phyloP scores from a whole-genome alignment of 805 yeast species.

The Teunomyces kruisii region DNA sequence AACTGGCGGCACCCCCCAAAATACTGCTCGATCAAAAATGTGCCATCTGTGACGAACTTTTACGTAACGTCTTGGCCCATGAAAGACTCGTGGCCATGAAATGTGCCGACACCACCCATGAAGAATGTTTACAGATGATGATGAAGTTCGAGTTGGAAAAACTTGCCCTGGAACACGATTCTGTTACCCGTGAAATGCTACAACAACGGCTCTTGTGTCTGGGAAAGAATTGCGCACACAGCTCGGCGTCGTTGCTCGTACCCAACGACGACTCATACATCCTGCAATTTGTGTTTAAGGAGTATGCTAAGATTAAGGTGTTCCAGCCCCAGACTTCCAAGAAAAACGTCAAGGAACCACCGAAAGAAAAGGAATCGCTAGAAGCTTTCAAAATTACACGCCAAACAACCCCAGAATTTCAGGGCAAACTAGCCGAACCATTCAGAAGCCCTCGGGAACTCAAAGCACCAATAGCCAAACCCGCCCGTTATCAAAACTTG shows the following conservation, averaged over 20 bases:
- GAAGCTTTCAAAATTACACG: not conserved
- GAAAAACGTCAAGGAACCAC: not conserved
- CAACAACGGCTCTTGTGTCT: not conserved
- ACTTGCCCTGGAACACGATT: constrained; percentile 1
- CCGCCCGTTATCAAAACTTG: not conserved
- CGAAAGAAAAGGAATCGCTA: not conserved
- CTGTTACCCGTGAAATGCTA: not conserved
- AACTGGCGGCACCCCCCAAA: not conserved
- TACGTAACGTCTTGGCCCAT: constrained; percentile 43
- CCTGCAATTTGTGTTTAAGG: constrained; percentile 2
- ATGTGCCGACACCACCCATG: constrained; percentile 60
- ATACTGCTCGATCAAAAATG: constrained; percentile 23
- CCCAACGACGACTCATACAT: not conserved
- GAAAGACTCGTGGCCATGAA: constrained; percentile 48
- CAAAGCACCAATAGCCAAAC: not conserved
- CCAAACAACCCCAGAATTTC: not conserved
- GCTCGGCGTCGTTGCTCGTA: not conserved
- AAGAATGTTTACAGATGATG: constrained; percentile 51
- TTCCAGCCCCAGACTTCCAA: not conserved
- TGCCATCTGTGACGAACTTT: constrained; percentile 53
- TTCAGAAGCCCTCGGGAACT: not conserved
- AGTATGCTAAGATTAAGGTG: not conserved
- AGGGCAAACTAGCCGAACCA: not conserved
- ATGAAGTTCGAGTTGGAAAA: constrained; percentile 8
- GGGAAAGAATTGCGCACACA: constrained; percentile 1